Evolutionary conservation across 2,329 filamentous ascomycete genomes (phyloP).

Genomic region (Hypoxylon sp.): DNA sequence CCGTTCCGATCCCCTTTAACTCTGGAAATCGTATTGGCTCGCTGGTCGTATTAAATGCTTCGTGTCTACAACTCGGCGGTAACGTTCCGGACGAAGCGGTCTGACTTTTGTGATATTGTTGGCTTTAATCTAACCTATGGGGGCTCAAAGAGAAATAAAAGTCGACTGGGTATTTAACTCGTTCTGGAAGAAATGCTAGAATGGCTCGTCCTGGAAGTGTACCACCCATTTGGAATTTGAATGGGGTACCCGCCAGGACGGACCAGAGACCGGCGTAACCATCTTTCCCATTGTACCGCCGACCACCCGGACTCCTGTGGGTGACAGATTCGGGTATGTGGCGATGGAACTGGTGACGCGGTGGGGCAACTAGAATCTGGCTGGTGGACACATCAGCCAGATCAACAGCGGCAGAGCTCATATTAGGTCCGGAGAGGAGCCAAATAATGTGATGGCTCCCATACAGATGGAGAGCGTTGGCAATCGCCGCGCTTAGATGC

Average conservation of each 20-base stretch:
- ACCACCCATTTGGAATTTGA: conserved; percentile 40
- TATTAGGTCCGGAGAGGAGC: conserved; percentile 37
- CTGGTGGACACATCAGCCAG: conserved; percentile 39
- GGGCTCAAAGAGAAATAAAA: conserved; percentile 6
- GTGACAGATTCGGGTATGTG: conserved; percentile 39
- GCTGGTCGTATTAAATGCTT: conserved; percentile 32
- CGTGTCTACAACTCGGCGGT: conserved; percentile 28
- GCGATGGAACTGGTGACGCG: conserved; percentile 38
- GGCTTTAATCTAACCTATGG: conserved; percentile 23
- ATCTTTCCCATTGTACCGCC: conserved; percentile 23
- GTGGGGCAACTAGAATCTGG: conserved; percentile 34
- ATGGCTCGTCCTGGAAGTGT: conserved; percentile 35
- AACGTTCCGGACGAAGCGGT: conserved; percentile 27
- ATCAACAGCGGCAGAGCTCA: conserved; percentile 33
- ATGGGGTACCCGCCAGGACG: conserved; percentile 33
- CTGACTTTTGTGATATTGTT: conserved; percentile 23
- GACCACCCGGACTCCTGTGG: conserved; percentile 31
- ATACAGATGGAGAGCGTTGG: conserved; percentile 28
- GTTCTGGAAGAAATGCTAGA: conserved; percentile 38
- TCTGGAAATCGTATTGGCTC: conserved; percentile 27
- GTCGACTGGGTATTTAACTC: conserved; percentile 27
- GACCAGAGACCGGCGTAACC: conserved; percentile 29
- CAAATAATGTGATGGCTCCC: conserved; percentile 34
- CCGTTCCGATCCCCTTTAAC: conserved; percentile 17
- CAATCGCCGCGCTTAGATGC: conserved; percentile 32